A percentile compares a stretch with the other conserved stretches of the same genome.
phyloP scores from a whole-genome alignment of 192 early-diverging fungal genomes.

The Podila horticola region DNA sequence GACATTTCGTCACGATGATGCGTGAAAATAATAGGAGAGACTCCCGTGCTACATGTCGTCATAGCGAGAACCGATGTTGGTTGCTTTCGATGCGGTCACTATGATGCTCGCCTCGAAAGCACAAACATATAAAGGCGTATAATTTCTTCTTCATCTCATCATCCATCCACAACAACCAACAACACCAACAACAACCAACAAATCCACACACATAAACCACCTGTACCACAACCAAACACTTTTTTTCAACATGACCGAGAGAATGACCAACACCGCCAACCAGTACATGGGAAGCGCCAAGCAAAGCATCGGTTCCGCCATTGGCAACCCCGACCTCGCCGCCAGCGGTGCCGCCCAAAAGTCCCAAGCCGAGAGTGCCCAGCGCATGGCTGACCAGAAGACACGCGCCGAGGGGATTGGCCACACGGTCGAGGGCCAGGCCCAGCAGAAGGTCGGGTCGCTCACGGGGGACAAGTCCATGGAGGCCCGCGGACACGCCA shows the following conservation, averaged over 20 bases:
- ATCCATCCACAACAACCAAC: too few relatives aligned
- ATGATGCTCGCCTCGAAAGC: too few relatives aligned
- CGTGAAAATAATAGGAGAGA: too few relatives aligned
- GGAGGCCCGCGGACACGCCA: conserved; percentile 5
- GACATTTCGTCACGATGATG: too few relatives aligned
- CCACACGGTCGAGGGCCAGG: conserved; percentile 19
- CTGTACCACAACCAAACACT: neutral
- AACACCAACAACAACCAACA: too few relatives aligned
- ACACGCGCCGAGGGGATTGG: conserved; percentile 6
- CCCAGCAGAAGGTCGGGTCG: conserved; percentile 9
- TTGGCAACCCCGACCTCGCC: neutral
- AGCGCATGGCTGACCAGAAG: conserved; percentile 8
- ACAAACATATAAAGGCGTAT: too few relatives aligned
- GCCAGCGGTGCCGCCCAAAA: conserved; percentile 18
- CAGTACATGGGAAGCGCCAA: conserved; percentile 1
- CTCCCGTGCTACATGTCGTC: too few relatives aligned
- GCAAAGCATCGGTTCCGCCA: neutral
- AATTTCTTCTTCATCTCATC: too few relatives aligned
- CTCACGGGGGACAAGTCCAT: conserved; percentile 9
- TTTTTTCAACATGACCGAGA: neutral
- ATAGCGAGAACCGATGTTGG: too few relatives aligned
- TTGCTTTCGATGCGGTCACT: too few relatives aligned
- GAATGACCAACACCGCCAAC: neutral
- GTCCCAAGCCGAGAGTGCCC: conserved; percentile 1
- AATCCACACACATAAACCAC: too few relatives aligned